Percentiles rank a stretch among this genome's conserved stretches.
Evolutionary conservation across 108 stramenopile genomes (phyloP).

Genomic region (Pseudonitzschia pungens): DNA sequence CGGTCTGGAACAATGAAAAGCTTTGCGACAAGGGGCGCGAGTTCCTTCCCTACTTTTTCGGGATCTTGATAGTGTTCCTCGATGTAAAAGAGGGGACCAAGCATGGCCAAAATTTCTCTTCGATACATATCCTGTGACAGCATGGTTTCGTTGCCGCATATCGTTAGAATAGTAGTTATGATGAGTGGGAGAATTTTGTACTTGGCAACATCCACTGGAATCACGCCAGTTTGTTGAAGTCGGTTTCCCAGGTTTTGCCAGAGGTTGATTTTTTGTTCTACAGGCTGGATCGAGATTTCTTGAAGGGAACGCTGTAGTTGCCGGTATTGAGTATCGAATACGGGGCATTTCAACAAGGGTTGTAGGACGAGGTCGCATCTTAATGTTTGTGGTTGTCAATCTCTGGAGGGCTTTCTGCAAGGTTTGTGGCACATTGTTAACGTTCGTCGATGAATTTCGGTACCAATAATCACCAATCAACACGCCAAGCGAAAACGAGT

Average conservation of each 20-base stretch:
- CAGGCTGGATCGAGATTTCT: slow-evolving; percentile 70
- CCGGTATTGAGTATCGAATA: slow-evolving; percentile 78
- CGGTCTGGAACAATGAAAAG: slow-evolving; percentile 85
- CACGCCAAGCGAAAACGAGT: slow-evolving; percentile 71
- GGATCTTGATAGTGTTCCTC: slow-evolving; percentile 57
- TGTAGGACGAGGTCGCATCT: slow-evolving; percentile 68
- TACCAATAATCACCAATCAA: slow-evolving; percentile 69
- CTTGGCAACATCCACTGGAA: slow-evolving; percentile 52
- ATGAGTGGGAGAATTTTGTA: slow-evolving; percentile 80
- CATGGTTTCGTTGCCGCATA: slow-evolving; percentile 58
- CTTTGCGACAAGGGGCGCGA: slow-evolving; percentile 61
- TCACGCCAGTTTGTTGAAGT: slow-evolving; percentile 40
- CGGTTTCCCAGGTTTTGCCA: slow-evolving; percentile 59
- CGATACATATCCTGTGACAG: slow-evolving; percentile 79
- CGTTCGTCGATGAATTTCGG: slow-evolving; percentile 42
- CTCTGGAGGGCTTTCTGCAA: slow-evolving; percentile 74
- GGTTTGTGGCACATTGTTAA: slow-evolving; percentile 49
- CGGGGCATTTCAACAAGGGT: slow-evolving; percentile 78
- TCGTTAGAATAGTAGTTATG: slow-evolving; percentile 42
- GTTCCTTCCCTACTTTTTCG: slow-evolving; percentile 49
- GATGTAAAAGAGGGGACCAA: slow-evolving; percentile 71
- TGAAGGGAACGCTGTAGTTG: slow-evolving; percentile 63
- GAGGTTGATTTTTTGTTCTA: slow-evolving; percentile 71
- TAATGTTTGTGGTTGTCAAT: slow-evolving; percentile 67
- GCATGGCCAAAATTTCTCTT: slow-evolving; percentile 71